Conservation (phyloP, 176 grass and related monocot species). For the Cymbopogon citratus region DNA sequence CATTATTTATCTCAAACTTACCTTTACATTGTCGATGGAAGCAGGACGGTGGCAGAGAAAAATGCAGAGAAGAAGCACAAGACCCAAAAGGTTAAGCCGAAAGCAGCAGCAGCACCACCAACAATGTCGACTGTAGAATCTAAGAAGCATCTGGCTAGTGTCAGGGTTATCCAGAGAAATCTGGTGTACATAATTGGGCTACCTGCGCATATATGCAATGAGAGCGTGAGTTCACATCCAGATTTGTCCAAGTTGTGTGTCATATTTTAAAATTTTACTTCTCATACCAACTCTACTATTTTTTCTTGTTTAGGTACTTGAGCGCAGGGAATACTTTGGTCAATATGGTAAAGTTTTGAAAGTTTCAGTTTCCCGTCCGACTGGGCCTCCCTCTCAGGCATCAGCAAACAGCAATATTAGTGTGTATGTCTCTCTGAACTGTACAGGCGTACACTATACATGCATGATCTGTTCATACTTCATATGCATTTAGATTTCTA, state of each 20-base stretch:
- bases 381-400: slow-evolving; percentile 63
- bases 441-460: not conserved
- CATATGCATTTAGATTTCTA: not conserved
- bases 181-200: slow-evolving; percentile 97
- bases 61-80: slow-evolving; percentile 82
- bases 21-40: not conserved
- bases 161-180: slow-evolving; percentile 95
- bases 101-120: slow-evolving; percentile 10
- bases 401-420: slow-evolving; percentile 68
- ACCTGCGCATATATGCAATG: slow-evolving; percentile 77
- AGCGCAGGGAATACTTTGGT: slow-evolving; percentile 98
- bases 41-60: slow-evolving; percentile 66
- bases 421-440: slow-evolving; percentile 60
- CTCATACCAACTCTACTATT: not conserved
- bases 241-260: not conserved
- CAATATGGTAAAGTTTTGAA: slow-evolving; percentile 96
- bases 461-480: not conserved
- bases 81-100: slow-evolving; percentile 68
- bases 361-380: slow-evolving; percentile 80
- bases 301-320: slow-evolving; percentile 60
- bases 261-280: not conserved
- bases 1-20: slow-evolving; percentile 3
- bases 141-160: slow-evolving; percentile 83
- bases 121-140: slow-evolving; percentile 43
- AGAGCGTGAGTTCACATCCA: slow-evolving; percentile 55